phyloP scores from a whole-genome alignment of 495 filamentous ascomycete species.

The Bathelium albidoporum region DNA sequence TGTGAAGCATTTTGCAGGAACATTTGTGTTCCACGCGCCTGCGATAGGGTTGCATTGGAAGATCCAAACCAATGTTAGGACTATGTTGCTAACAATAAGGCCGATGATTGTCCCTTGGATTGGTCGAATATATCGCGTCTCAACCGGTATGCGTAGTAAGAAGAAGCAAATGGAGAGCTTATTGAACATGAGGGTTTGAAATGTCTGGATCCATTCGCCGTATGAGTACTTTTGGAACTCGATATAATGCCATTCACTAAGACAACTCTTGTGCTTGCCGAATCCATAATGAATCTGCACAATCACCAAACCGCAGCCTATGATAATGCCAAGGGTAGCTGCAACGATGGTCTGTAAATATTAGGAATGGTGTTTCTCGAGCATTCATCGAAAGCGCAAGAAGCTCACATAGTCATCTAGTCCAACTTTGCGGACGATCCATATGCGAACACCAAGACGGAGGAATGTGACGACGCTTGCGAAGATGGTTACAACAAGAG shows the following conservation, averaged over 20 bases:
- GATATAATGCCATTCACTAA: background rate
- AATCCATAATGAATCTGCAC: background rate
- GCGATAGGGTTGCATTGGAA: background rate
- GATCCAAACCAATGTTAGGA: background rate
- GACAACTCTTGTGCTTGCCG: background rate
- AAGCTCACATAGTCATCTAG: background rate
- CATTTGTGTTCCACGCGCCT: background rate
- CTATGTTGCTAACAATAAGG: background rate
- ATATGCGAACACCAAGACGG: background rate
- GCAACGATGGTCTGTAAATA: background rate
- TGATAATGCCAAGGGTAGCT: background rate
- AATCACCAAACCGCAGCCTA: background rate
- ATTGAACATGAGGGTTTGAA: conserved; percentile 35
- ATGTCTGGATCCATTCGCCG: conserved; percentile 4
- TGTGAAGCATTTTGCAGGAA: background rate
- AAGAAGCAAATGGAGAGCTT: conserved; percentile 69
- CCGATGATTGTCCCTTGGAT: background rate
- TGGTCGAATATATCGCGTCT: conserved; percentile 21
- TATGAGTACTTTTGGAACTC: background rate
- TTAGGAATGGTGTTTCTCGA: background rate
- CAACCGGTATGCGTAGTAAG: conserved; percentile 61
- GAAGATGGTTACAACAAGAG: background rate
- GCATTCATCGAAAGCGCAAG: background rate
- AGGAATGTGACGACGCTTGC: background rate
- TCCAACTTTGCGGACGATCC: background rate